Percentiles rank a stretch among this genome's conserved stretches.
phyloP scores from a whole-genome alignment of 768 basidiomycete species.

The Podaxis mareebaensis region DNA sequence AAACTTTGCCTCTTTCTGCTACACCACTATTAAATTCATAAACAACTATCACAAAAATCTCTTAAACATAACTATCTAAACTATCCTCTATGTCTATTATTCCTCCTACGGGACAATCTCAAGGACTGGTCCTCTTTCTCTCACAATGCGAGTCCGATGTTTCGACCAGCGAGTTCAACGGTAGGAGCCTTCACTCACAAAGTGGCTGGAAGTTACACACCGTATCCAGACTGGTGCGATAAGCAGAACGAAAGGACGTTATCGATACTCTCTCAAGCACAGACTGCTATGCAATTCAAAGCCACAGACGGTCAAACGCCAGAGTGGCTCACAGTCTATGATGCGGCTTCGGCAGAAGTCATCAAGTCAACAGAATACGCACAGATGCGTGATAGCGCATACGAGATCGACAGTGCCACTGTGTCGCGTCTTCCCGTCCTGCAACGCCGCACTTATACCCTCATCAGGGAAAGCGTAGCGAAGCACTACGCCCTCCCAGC shows the following conservation, averaged over 20 bases:
- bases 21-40: not conserved
- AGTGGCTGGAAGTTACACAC: not conserved
- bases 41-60: not conserved
- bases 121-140: conserved; percentile 33
- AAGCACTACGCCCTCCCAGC: conserved; percentile 20
- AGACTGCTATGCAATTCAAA: conserved; percentile 32
- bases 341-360: conserved; percentile 26
- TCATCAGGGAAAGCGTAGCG: conserved; percentile 21
- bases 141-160: conserved; percentile 30
- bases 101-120: not conserved
- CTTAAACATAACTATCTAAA: not conserved
- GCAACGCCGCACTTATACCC: conserved; percentile 28
- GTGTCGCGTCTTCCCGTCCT: conserved; percentile 24
- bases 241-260: conserved; percentile 34
- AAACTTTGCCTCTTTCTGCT: not conserved
- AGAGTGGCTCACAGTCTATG: conserved; percentile 30
- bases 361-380: conserved; percentile 22
- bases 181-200: conserved; percentile 17
- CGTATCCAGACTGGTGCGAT: conserved; percentile 34
- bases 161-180: conserved; percentile 32
- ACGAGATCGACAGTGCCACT: conserved; percentile 29
- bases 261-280: conserved; percentile 31
- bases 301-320: conserved; percentile 28
- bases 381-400: conserved; percentile 24
- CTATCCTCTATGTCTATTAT: not conserved